phyloP scores from a whole-genome alignment of 371 early-diverging fungal species.

The Mortierella sp. region DNA sequence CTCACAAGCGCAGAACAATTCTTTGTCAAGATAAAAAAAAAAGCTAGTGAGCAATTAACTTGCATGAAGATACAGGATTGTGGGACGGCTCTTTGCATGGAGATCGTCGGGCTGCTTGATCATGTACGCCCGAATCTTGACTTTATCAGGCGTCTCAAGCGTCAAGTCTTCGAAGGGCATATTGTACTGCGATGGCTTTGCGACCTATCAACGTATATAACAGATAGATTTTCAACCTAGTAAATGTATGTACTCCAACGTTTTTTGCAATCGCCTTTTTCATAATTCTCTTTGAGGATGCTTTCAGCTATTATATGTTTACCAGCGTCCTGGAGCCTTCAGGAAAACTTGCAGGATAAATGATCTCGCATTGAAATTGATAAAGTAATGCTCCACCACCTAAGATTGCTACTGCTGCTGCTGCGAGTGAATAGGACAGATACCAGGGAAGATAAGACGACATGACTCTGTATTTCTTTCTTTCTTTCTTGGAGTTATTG shows the following conservation, averaged over 20 bases:
- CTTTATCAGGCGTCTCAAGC: constrained; percentile 83
- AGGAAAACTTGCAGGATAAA: constrained; percentile 88
- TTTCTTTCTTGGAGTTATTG: background rate
- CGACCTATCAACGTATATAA: too few relatives aligned
- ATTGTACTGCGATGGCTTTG: constrained; percentile 78
- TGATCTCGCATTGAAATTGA: constrained; percentile 85
- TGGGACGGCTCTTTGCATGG: constrained; percentile 71
- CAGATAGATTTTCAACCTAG: background rate
- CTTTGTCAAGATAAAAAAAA: background rate
- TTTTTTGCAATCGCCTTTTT: too few relatives aligned
- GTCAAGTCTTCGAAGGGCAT: constrained; percentile 82
- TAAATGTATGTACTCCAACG: background rate
- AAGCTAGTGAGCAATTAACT: constrained; percentile 11
- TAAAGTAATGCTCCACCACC: constrained; percentile 72
- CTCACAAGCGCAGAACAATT: too few relatives aligned
- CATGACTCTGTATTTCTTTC: constrained; percentile 10
- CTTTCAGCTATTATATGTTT: constrained; percentile 17
- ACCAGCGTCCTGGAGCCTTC: constrained; percentile 80
- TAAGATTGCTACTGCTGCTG: constrained; percentile 61
- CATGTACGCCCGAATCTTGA: constrained; percentile 83
- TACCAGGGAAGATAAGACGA: constrained; percentile 58
- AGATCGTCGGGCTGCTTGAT: constrained; percentile 72
- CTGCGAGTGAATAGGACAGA: constrained; percentile 60
- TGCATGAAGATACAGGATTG: constrained; percentile 90
- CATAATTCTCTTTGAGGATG: too few relatives aligned